phyloP scores from a whole-genome alignment of 352 stramenopile species.

The Globisporangium okanoganense region DNA sequence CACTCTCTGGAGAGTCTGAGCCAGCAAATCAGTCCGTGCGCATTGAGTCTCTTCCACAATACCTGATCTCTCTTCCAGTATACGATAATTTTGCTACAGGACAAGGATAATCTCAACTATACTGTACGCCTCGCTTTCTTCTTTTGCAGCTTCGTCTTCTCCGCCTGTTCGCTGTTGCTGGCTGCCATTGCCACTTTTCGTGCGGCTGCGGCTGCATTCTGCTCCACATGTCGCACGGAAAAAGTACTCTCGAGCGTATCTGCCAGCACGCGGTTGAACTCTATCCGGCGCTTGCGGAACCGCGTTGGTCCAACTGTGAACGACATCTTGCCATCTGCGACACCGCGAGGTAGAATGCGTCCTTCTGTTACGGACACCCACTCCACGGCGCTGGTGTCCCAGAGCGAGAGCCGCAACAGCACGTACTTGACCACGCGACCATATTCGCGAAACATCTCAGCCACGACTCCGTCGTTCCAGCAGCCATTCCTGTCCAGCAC shows the following conservation, averaged over 20 bases:
- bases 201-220: slow-evolving; percentile 16
- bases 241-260: slow-evolving; percentile 53
- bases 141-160: slow-evolving; percentile 6
- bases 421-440: slow-evolving; percentile 47
- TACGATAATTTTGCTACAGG: background rate
- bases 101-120: background rate
- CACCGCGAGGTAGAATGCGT: slow-evolving; percentile 66
- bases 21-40: background rate
- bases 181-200: slow-evolving; percentile 15
- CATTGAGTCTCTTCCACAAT: background rate
- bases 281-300: slow-evolving; percentile 32
- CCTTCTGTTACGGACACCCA: slow-evolving; percentile 70
- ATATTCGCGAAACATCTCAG: slow-evolving; percentile 50
- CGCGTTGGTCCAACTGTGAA: slow-evolving; percentile 41
- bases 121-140: slow-evolving; percentile 15
- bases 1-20: background rate
- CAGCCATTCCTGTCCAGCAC: slow-evolving; percentile 73
- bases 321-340: slow-evolving; percentile 40
- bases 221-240: slow-evolving; percentile 32
- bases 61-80: background rate
- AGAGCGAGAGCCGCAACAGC: slow-evolving; percentile 58
- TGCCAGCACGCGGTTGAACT: slow-evolving; percentile 47
- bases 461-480: slow-evolving; percentile 79
- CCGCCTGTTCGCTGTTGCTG: slow-evolving; percentile 3
- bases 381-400: slow-evolving; percentile 51